Evolutionary conservation across 768 basidiomycete genomes (phyloP).

Genomic region (Tulasnella sp.): DNA sequence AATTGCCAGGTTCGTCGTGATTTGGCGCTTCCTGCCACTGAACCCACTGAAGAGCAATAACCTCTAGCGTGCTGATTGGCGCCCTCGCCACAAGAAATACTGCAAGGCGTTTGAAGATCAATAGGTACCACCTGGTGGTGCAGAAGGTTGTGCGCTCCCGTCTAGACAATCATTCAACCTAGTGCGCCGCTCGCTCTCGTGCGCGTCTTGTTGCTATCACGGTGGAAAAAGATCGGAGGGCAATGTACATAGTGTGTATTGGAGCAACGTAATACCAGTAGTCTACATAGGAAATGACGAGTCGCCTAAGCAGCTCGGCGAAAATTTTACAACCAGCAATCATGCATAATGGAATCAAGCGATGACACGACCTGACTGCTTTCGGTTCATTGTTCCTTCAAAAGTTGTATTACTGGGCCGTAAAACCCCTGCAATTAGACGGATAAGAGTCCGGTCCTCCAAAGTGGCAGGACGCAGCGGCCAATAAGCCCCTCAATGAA

Average conservation of each 20-base stretch:
- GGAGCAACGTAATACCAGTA: neutral
- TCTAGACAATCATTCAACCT: no score
- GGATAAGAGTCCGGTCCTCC: no score
- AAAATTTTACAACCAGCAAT: neutral
- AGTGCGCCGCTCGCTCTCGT: no score
- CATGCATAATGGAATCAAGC: neutral
- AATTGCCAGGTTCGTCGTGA: neutral
- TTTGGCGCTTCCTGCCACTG: neutral
- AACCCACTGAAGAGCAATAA: neutral
- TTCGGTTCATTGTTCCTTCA: neutral
- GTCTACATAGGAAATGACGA: neutral
- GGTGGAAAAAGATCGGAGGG: no score
- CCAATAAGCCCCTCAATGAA: no score
- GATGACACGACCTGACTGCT: neutral
- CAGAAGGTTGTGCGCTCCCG: no score
- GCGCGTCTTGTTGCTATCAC: no score
- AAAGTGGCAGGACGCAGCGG: no score
- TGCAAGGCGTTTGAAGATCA: neutral
- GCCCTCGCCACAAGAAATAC: neutral
- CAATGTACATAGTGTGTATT: neutral
- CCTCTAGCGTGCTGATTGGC: neutral
- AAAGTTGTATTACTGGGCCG: neutral
- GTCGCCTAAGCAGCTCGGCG: neutral
- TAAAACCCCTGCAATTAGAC: no score
- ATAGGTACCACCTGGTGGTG: neutral